These are phyloP conservation scores for Heliophila coronopifolia DNA, from an alignment of 441 rosid species.

Conservation along the genomic window DNA sequence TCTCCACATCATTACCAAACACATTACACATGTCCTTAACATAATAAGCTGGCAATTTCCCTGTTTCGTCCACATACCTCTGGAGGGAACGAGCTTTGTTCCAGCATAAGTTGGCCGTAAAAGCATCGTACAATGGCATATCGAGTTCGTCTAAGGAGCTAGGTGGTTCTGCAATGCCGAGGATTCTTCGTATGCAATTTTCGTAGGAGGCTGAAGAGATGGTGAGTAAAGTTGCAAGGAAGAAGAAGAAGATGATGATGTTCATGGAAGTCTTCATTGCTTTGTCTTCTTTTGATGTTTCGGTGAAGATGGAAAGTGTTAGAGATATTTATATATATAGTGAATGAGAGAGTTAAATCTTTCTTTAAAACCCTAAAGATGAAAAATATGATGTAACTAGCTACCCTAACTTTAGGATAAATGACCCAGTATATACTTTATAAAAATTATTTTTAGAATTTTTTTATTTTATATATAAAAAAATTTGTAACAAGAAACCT, in stretches of 20 bases:
- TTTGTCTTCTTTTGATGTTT: too few relatives aligned
- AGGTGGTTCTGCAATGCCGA: background rate
- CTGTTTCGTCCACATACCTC: constrained; percentile 7
- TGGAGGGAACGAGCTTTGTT: constrained; percentile 9
- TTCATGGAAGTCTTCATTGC: constrained; percentile 2
- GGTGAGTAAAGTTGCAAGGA: background rate
- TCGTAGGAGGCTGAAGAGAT: constrained; percentile 4
- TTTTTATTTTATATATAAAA: too few relatives aligned
- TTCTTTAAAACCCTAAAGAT: too few relatives aligned
- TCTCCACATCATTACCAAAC: constrained; percentile 17
- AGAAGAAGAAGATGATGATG: constrained; percentile 1
- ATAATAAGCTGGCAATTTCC: constrained; percentile 4
- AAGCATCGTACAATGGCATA: background rate
- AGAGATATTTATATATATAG: too few relatives aligned
- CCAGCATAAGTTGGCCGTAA: background rate
- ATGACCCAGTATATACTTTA: too few relatives aligned
- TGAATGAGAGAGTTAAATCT: too few relatives aligned
- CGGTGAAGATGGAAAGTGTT: too few relatives aligned
- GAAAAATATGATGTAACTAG: too few relatives aligned
- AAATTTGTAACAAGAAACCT: too few relatives aligned
- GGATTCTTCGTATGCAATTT: constrained; percentile 18
- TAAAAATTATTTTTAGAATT: too few relatives aligned
- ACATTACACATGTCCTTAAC: constrained; percentile 20
- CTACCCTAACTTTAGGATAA: too few relatives aligned
- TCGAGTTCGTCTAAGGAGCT: background rate